phyloP scores from a whole-genome alignment of 257 asterid species.

The Solanum etuberosum region DNA sequence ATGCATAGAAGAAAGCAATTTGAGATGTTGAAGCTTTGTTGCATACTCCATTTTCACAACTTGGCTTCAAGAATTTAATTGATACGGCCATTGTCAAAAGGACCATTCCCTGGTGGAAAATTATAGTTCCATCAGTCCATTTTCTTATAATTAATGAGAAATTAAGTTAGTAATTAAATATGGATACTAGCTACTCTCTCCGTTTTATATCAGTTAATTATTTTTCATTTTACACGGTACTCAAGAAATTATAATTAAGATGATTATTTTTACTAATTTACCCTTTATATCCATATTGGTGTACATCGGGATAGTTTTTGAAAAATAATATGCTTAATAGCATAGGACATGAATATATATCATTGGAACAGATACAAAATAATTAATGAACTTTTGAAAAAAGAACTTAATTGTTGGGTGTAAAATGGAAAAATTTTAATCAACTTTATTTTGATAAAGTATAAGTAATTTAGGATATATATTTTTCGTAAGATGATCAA shows the following conservation, averaged over 20 bases:
- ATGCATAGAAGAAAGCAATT: constrained; percentile 58
- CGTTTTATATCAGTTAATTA: too few species aligned
- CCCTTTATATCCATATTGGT: not conserved
- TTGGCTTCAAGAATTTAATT: constrained; percentile 44
- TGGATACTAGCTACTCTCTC: not conserved
- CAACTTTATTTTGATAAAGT: too few species aligned
- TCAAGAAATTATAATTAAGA: too few species aligned
- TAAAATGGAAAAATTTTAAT: not conserved
- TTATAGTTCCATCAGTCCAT: not conserved
- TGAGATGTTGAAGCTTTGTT: constrained; percentile 48
- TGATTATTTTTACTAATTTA: too few species aligned
- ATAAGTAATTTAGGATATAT: not conserved
- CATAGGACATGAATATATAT: not conserved
- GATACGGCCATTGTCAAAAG: constrained; percentile 71
- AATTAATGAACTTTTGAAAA: not conserved
- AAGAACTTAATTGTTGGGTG: not conserved
- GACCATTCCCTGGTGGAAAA: constrained; percentile 56
- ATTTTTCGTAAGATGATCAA: too few species aligned
- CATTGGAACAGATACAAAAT: too few species aligned
- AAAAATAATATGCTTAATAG: not conserved
- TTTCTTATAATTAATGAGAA: not conserved
- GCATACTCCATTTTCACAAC: constrained; percentile 58
- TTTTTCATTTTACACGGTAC: not conserved
- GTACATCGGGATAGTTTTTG: too few species aligned
- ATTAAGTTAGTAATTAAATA: not conserved